Conservation (phyloP, 139 green algal species). For the Desmodesmus armatus region DNA sequence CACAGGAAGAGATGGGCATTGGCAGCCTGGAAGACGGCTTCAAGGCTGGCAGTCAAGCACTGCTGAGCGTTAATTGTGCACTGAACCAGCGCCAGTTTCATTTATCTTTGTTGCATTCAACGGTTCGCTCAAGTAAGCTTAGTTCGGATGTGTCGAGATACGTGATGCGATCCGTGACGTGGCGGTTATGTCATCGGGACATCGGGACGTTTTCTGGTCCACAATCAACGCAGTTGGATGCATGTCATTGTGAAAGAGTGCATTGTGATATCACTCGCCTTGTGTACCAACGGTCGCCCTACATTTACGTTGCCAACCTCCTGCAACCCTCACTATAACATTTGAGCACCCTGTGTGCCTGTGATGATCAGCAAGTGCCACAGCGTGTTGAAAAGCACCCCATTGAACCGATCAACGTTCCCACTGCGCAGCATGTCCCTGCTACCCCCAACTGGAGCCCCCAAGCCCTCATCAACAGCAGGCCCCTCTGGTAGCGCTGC, state of each 20-base stretch:
- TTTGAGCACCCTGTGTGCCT: not conserved
- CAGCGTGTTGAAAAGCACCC: too few relatives aligned
- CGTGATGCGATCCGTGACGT: slow-evolving; percentile 22
- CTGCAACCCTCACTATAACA: not conserved
- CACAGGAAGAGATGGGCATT: slow-evolving; percentile 52
- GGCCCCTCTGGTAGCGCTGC: too few relatives aligned
- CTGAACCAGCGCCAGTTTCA: too few relatives aligned
- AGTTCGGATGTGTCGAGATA: not conserved
- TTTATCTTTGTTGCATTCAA: too few relatives aligned
- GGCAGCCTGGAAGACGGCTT: slow-evolving; percentile 55
- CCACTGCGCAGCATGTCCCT: too few relatives aligned
- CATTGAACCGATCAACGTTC: too few relatives aligned
- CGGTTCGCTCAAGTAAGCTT: not conserved
- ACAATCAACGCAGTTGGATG: not conserved
- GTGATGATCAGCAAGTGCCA: too few relatives aligned
- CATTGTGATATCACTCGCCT: not conserved
- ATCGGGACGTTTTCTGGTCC: not conserved
- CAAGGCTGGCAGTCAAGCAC: slow-evolving; percentile 45
- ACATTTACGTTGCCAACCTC: not conserved
- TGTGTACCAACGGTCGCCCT: not conserved
- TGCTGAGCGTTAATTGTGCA: too few relatives aligned
- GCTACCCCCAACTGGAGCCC: too few relatives aligned
- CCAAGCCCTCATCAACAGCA: too few relatives aligned
- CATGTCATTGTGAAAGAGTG: not conserved
- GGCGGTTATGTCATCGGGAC: not conserved